These are phyloP conservation scores for Termitomyces bulborhizus DNA, from an alignment of 768 basidiomycete genomes.

Conservation along the genomic window DNA sequence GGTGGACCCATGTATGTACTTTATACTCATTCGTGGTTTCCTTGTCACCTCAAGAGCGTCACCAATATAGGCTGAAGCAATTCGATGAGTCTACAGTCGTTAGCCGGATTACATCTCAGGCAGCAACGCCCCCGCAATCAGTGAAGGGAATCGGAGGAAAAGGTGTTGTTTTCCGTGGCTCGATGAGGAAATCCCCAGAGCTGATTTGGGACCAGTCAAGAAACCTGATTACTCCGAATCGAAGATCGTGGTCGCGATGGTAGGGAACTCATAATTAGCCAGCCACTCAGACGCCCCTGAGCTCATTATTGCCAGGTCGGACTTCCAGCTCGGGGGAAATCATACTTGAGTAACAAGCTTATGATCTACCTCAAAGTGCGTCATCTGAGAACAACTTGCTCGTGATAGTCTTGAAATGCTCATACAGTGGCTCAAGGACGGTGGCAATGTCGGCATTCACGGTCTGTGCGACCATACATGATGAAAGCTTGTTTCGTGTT, in stretches of 20 bases:
- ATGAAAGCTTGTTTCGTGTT: background rate
- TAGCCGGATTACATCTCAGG: constrained; percentile 65
- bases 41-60: background rate
- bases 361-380: constrained; percentile 90
- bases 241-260: constrained; percentile 98
- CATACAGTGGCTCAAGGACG: constrained; percentile 91
- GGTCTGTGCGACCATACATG: constrained; percentile 41
- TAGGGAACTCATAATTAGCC: constrained; percentile 21
- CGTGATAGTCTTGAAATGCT: constrained; percentile 92
- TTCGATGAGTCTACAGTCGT: constrained; percentile 72
- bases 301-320: constrained; percentile 59
- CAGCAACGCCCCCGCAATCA: constrained; percentile 73
- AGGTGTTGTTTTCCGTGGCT: constrained; percentile 37
- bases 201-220: constrained; percentile 47
- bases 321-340: constrained; percentile 96
- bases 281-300: background rate
- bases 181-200: background rate
- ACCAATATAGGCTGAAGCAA: constrained; percentile 54
- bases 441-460: constrained; percentile 97
- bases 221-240: constrained; percentile 98
- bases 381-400: constrained; percentile 66
- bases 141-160: constrained; percentile 89
- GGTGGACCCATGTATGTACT: constrained; percentile 63
- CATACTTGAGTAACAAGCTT: constrained; percentile 96
- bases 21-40: constrained; percentile 1